These are phyloP conservation scores for Starmerella vaccinii DNA, from an alignment of 805 yeast genomes.

Conservation along the genomic window DNA sequence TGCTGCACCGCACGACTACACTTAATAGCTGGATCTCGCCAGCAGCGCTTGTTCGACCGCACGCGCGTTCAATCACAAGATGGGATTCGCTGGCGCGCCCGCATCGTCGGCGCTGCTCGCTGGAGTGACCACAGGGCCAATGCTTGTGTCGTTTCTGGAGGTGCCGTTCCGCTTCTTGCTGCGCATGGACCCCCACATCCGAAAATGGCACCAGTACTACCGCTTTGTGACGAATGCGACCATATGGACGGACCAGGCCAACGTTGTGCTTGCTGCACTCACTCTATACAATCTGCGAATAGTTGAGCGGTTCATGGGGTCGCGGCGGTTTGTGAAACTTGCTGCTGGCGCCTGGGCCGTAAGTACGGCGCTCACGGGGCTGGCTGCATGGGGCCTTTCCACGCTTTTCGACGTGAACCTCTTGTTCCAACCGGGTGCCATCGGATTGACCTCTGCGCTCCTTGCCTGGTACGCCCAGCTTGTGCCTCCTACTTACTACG, in stretches of 20 bases:
- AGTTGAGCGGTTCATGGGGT: slow-evolving; percentile 3
- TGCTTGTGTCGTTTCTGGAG: not conserved
- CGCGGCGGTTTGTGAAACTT: not conserved
- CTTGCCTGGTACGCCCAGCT: not conserved
- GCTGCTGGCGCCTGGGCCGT: not conserved
- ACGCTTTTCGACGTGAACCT: not conserved
- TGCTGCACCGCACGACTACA: not conserved
- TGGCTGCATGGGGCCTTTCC: not conserved
- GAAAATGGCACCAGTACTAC: not conserved
- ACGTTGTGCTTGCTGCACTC: not conserved
- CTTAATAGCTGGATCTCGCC: not conserved
- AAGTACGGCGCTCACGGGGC: not conserved
- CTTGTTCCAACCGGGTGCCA: not conserved
- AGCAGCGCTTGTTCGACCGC: too few relatives aligned
- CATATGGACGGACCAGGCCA: not conserved
- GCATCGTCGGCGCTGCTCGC: not conserved
- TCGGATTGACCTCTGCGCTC: not conserved
- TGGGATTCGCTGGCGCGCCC: not conserved
- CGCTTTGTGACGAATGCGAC: not conserved
- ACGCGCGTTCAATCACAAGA: not conserved
- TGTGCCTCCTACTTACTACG: slow-evolving; percentile 1
- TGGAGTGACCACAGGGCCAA: not conserved
- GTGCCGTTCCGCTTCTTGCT: not conserved
- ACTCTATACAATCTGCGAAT: not conserved
- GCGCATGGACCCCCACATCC: slow-evolving; percentile 1